Evolutionary conservation across 352 stramenopile genomes (phyloP).

Genomic region (Globisporangium cylindrosporum): DNA sequence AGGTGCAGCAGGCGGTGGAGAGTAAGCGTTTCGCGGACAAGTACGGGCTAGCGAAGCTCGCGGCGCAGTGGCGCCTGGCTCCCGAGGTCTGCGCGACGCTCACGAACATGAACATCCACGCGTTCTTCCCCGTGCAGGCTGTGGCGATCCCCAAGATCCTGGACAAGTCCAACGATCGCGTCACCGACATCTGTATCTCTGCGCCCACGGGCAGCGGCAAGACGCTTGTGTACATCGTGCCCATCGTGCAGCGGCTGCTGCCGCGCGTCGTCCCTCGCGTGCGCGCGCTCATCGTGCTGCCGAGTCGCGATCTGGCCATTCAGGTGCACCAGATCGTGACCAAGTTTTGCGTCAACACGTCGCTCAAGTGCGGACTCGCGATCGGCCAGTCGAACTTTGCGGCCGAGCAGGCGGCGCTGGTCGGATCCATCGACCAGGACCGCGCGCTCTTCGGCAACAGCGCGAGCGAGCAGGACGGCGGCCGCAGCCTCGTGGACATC

Average conservation of each 20-base stretch:
- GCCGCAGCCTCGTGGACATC: constrained; percentile 92
- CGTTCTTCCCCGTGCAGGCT: constrained; percentile 95
- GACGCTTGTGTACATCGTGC: constrained; percentile 96
- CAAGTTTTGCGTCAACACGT: constrained; percentile 60
- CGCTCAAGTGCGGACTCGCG: constrained; percentile 88
- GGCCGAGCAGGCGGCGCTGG: constrained; percentile 71
- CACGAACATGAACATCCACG: constrained; percentile 46
- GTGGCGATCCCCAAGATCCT: constrained; percentile 93
- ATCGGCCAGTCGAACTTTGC: constrained; percentile 91
- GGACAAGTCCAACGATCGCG: constrained; percentile 68
- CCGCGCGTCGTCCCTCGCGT: constrained; percentile 82
- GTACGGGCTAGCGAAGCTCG: constrained; percentile 64
- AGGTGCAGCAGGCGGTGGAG: constrained; percentile 17
- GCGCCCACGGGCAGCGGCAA: constrained; percentile 98
- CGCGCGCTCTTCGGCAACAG: constrained; percentile 27
- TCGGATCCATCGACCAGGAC: constrained; percentile 43
- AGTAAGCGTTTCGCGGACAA: constrained; percentile 54
- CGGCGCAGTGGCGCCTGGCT: constrained; percentile 45
- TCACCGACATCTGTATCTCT: constrained; percentile 95
- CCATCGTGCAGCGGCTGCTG: constrained; percentile 91
- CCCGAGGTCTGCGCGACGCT: constrained; percentile 45
- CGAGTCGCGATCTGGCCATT: constrained; percentile 94
- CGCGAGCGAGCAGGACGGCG: constrained; percentile 30
- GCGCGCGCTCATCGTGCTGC: constrained; percentile 94
- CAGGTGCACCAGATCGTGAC: constrained; percentile 84